A percentile compares a stretch with the other conserved stretches of the same genome.
Conservation (phyloP, 306 rosid genomes). For the Calophaca sinica region DNA sequence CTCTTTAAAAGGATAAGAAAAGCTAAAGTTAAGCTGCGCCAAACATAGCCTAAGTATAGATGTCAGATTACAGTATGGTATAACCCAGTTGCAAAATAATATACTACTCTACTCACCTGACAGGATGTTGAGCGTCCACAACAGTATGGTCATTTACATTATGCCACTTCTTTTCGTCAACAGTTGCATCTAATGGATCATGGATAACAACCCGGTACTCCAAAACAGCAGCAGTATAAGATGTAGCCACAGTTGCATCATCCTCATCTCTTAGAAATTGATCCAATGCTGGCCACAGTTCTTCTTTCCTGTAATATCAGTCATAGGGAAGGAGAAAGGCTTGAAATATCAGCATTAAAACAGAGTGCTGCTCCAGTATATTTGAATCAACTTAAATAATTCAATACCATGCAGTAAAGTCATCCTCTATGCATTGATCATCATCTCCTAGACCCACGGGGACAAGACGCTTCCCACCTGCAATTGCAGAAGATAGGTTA, state of each 20-base stretch:
- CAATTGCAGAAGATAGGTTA: slow-evolving; percentile 38
- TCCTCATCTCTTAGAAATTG: slow-evolving; percentile 86
- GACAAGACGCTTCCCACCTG: slow-evolving; percentile 90
- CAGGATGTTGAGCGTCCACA: slow-evolving; percentile 95
- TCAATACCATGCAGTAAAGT: slow-evolving; percentile 93
- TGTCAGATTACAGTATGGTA: slow-evolving; percentile 46
- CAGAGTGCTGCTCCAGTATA: not conserved
- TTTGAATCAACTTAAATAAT: slow-evolving; percentile 40
- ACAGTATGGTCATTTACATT: slow-evolving; percentile 83
- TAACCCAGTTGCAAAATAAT: slow-evolving; percentile 24
- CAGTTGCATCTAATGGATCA: slow-evolving; percentile 62
- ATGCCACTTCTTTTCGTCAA: slow-evolving; percentile 66
- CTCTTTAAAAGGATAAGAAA: no score
- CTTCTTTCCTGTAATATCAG: slow-evolving; percentile 75
- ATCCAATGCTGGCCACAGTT: slow-evolving; percentile 91
- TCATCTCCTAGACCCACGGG: slow-evolving; percentile 95
- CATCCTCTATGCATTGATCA: slow-evolving; percentile 98
- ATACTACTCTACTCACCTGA: slow-evolving; percentile 61
- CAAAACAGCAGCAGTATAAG: slow-evolving; percentile 86
- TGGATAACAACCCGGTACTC: slow-evolving; percentile 80
- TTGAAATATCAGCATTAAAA: slow-evolving; percentile 31
- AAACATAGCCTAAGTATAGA: no score
- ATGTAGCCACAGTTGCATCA: slow-evolving; percentile 75
- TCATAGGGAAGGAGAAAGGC: slow-evolving; percentile 2
- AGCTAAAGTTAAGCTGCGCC: no score